Evolutionary conservation across 345 rosid species (phyloP).

Genomic region (Eucalyptus caleyi): DNA sequence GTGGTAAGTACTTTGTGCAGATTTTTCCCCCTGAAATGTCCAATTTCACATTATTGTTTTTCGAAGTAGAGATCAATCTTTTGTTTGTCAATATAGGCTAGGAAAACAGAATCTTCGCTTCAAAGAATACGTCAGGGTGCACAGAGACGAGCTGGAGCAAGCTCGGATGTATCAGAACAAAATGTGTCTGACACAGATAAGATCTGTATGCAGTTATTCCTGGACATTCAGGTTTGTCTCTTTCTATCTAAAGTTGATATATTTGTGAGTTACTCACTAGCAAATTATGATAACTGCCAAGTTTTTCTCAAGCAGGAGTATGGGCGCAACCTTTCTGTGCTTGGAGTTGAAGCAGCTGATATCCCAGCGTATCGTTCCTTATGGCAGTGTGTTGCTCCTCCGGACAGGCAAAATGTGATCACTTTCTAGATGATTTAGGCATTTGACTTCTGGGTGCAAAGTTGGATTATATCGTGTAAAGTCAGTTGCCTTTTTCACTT

Average conservation of each 20-base stretch:
- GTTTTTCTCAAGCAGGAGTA: conserved; percentile 44
- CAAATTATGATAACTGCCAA: background rate
- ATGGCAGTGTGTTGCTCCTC: conserved; percentile 93
- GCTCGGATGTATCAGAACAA: conserved; percentile 69
- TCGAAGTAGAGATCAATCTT: background rate
- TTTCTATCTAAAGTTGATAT: background rate
- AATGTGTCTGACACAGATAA: conserved; percentile 82
- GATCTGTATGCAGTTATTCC: conserved; percentile 89
- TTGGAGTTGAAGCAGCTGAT: conserved; percentile 62
- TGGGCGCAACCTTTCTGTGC: conserved; percentile 56
- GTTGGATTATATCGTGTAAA: background rate
- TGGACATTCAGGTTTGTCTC: conserved; percentile 76
- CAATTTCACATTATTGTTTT: background rate
- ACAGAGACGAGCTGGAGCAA: conserved; percentile 83
- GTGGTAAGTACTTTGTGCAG: conserved; percentile 38
- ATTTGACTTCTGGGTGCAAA: background rate
- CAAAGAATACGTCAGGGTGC: conserved; percentile 88
- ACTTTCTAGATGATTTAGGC: conserved; percentile 12
- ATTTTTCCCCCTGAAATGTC: background rate
- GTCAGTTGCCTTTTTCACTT: background rate
- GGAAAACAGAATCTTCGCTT: conserved; percentile 78
- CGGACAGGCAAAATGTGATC: conserved; percentile 41
- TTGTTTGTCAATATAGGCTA: conserved; percentile 37
- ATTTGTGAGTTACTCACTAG: background rate
- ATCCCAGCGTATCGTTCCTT: conserved; percentile 60